phyloP scores from a whole-genome alignment of 2,329 filamentous ascomycete species.

The Helminthosporium solani region DNA sequence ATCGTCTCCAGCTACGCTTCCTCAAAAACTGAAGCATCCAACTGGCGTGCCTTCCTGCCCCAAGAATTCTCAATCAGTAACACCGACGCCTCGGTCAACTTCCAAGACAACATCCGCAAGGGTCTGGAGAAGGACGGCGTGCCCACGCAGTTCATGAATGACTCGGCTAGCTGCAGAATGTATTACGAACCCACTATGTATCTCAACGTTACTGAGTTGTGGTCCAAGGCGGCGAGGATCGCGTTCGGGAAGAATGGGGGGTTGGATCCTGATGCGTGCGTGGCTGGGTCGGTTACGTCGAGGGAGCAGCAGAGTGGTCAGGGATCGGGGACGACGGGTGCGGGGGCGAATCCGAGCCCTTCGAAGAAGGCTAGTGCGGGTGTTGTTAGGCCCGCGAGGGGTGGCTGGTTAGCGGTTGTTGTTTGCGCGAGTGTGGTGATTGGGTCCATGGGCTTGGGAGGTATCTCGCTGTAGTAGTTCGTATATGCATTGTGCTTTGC shows the following conservation, averaged over 20 bases:
- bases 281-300: conserved; percentile 29
- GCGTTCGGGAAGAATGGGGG: conserved; percentile 31
- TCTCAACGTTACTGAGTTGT: conserved; percentile 53
- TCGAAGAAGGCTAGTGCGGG: conserved; percentile 12
- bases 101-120: conserved; percentile 42
- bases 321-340: conserved; percentile 24
- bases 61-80: conserved; percentile 23
- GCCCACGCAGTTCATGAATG: conserved; percentile 61
- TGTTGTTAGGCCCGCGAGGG: conserved; percentile 1
- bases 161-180: conserved; percentile 61
- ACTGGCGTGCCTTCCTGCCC: conserved; percentile 29
- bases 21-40: conserved; percentile 6
- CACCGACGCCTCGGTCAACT: conserved; percentile 36
- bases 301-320: conserved; percentile 27
- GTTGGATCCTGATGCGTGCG: conserved; percentile 30
- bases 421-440: conserved; percentile 12
- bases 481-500: too few species aligned
- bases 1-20: conserved; percentile 22
- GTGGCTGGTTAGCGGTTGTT: conserved; percentile 12
- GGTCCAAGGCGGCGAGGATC: conserved; percentile 45
- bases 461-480: too few species aligned
- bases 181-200: conserved; percentile 60
- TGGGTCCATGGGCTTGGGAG: conserved; percentile 12
- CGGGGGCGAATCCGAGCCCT: conserved; percentile 2
- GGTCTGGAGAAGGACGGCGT: conserved; percentile 36